Conservation (phyloP, 768 basidiomycete species). For the Zangia roseola region DNA sequence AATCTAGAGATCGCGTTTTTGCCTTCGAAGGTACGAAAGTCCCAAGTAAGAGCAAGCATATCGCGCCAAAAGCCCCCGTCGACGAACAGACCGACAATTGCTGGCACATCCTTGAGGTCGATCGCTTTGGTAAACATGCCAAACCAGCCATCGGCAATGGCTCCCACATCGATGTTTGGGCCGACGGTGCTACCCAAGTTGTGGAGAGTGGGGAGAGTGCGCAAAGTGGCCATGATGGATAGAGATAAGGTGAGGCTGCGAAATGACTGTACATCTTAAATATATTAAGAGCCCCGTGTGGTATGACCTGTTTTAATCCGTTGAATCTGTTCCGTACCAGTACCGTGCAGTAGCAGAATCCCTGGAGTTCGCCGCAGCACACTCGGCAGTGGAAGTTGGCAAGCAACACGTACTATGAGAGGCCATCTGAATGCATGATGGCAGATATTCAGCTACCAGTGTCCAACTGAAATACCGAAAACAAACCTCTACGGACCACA, state of each 20-base stretch:
- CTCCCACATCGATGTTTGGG: conserved; percentile 34
- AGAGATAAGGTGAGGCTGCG: not conserved
- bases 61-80: conserved; percentile 55
- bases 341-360: no score
- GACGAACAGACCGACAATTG: conserved; percentile 34
- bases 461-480: no score
- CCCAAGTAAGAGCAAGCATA: conserved; percentile 61
- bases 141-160: conserved; percentile 43
- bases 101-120: conserved; percentile 33
- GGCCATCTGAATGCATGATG: no score
- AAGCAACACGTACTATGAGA: no score
- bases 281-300: no score
- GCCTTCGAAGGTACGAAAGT: conserved; percentile 57
- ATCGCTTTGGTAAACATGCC: conserved; percentile 35
- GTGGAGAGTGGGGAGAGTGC: conserved; percentile 24
- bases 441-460: no score
- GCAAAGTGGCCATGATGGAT: conserved; percentile 7
- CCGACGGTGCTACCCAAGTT: conserved; percentile 25
- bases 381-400: no score
- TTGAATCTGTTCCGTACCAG: no score
- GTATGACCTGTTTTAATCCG: no score
- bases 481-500: no score
- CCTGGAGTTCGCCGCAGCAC: no score
- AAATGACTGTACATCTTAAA: not conserved
- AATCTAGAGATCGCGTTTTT: conserved; percentile 39